phyloP scores from a whole-genome alignment of 768 basidiomycete genomes.

The Trametes meyenii region DNA sequence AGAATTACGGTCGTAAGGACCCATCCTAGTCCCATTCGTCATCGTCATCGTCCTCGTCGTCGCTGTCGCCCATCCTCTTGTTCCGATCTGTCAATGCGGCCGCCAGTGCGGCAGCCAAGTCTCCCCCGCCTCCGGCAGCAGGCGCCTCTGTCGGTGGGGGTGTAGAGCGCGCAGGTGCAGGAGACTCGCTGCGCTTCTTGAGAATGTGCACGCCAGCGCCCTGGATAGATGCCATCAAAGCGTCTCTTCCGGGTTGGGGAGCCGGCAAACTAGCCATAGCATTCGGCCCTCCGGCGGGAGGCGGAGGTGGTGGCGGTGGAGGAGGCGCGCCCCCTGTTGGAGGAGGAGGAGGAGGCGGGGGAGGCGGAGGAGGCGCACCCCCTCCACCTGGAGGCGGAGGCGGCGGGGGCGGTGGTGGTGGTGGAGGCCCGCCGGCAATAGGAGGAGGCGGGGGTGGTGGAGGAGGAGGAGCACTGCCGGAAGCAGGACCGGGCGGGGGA shows the following conservation, averaged over 20 bases:
- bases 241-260: conserved; percentile 60
- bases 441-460: conserved; percentile 37
- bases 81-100: conserved; percentile 82
- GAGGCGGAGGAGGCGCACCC: conserved; percentile 45
- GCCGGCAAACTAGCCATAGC: conserved; percentile 43
- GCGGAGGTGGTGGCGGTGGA: conserved; percentile 53
- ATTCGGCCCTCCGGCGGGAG: conserved; percentile 37
- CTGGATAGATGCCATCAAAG: conserved; percentile 79
- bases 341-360: conserved; percentile 35
- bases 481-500: conserved; percentile 31
- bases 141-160: conserved; percentile 40
- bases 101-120: conserved; percentile 82
- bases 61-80: conserved; percentile 83
- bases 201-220: conserved; percentile 76
- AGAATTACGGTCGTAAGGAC: neutral
- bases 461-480: conserved; percentile 31
- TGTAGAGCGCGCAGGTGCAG: conserved; percentile 34
- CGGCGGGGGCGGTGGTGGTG: conserved; percentile 40
- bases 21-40: conserved; percentile 34
- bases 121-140: conserved; percentile 56
- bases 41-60: conserved; percentile 39
- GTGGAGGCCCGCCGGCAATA: conserved; percentile 30
- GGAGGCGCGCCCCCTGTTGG: conserved; percentile 39
- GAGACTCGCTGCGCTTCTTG: conserved; percentile 52
- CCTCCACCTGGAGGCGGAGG: conserved; percentile 28